Evolutionary conservation across 1,139 yeast species (phyloP), one percentile per base, ranked within the genome.

Genomic region (Scheffersomyces parashehatae): DNA sequence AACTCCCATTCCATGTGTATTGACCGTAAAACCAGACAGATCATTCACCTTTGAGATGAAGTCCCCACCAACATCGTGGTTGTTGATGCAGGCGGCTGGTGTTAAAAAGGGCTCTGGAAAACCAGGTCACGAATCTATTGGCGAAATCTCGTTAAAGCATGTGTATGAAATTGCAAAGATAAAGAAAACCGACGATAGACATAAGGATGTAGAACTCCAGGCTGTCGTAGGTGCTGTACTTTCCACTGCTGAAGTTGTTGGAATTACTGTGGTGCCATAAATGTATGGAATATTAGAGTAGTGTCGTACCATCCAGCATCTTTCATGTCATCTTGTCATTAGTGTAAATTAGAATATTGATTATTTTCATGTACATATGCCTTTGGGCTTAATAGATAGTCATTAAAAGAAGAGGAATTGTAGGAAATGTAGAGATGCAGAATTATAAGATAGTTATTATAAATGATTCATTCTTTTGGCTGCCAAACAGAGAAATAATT

Each of bases 121-220:
- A 54, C 81, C 86, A 14, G 64, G 67, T 28, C 67, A 66, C 40
- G 69, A 70, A 14, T 64, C 65, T 28, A 85, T 83, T 11, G 98
- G 97, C 29, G 79, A 79, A 50, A 70, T 93, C 39, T 82, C 93
- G 28, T 77, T 93, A 55, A 93, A 93, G 66, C 98, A 93, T 65
- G 79, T 90, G 28, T 93, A 88, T 65, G 98, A 93, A 67, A 88
- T 93, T 58, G 99, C 99, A 36, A 87, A 90, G 69, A 87, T 93
- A 56, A 93, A 93, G 69, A 83, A 89, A 65, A 83, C 88, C 14
- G 99, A 93, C 63, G 83, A 82, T 3, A 81, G 88, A 59, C 96
- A 90, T 65, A 79, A 82, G 47, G 76, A 79, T 45, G 71, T 86
- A 46, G 88, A 83, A 28, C 64, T 91, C 63, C 81, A 87, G 62